Evolutionary conservation across 352 stramenopile species (phyloP), one percentile per base, ranked within the genome.

Genomic region (Phytophthora quininea): DNA sequence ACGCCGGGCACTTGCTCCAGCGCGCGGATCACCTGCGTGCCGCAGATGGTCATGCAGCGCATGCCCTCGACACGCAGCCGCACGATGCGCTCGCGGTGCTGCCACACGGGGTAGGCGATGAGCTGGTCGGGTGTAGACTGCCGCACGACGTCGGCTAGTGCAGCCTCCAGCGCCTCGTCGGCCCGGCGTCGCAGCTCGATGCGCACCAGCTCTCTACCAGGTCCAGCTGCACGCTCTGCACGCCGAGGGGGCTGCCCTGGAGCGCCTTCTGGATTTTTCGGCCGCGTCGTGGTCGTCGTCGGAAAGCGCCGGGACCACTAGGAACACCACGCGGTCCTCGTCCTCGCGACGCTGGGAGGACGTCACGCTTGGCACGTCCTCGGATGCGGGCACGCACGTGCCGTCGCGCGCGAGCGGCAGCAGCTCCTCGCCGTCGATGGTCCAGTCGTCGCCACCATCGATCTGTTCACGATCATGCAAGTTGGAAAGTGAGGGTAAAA

Each of bases 41-140:
- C 89, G 56, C 89, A 96, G 68, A 94, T 96, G 29, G 79, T 94
- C 84, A 95, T 94, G 67, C 89, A 96, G 51, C 87, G 84, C 88
- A 96, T 96, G 19, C 89, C 89, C 12, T 93, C 78, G 48, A 96
- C 82, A 31, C 72, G 72, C 31, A 95, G 73, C 42, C 73, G 80
- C 53, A 95, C 85, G 42, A 93, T 89, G 54, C 87, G 87, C 48
- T 95, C 85, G 58, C 84, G 79, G 56, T 93, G 84, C 56, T 93
- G 83, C 87, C 87, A 95, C 64, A 95, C 85, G 1, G 87, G 87
- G 55, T 92, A 95, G 29, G 84, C 87, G 4, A 87, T 64, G 27
- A 93, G 62, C n/a, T 78, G 61, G 2, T 62, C 45, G 2, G 79
- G 66, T 2, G 82, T 89, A 29, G 64, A 69, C 14, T 59, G 64